Evolutionary conservation across 225 moss, liverwort and hornwort species (phyloP).

Genomic region (Marchantia paleacea): DNA sequence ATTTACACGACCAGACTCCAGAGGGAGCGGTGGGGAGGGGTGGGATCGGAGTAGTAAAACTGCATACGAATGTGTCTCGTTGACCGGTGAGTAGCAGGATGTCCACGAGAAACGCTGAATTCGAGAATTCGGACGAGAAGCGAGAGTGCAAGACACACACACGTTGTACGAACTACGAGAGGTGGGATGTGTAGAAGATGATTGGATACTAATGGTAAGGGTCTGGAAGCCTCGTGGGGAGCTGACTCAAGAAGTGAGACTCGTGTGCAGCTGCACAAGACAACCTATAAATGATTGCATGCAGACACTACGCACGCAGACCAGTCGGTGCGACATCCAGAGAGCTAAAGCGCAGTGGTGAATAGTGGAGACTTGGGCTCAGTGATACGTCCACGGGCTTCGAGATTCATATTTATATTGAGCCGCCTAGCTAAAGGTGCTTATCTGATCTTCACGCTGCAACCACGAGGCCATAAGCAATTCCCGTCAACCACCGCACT

Average conservation of each 20-base stretch:
- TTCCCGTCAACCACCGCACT: slow-evolving; percentile 14
- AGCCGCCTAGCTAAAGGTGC: slow-evolving; percentile 15
- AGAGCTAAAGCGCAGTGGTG: slow-evolving; percentile 1
- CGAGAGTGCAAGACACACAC: neutral
- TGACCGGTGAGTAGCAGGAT: neutral
- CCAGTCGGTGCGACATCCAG: neutral
- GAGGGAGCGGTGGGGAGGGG: too few relatives aligned
- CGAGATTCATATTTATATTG: slow-evolving; percentile 25
- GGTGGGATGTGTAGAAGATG: slow-evolving; percentile 7
- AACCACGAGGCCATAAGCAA: slow-evolving; percentile 10
- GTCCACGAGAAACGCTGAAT: neutral
- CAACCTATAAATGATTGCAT: slow-evolving; percentile 33
- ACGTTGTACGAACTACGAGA: slow-evolving; percentile 6
- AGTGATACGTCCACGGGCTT: neutral
- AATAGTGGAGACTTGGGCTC: slow-evolving; percentile 3
- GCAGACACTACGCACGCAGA: slow-evolving; percentile 14
- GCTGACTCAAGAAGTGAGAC: slow-evolving; percentile 20
- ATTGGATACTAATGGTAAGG: slow-evolving; percentile 29
- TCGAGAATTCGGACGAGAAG: neutral
- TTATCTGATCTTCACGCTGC: slow-evolving; percentile 8
- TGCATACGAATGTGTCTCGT: neutral
- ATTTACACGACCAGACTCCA: neutral
- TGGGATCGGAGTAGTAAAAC: too few relatives aligned
- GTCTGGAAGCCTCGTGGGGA: slow-evolving; percentile 28
- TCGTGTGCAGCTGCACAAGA: slow-evolving; percentile 24